Conservation (phyloP, 2,329 filamentous ascomycete genomes). For the Massarina eburnea region DNA sequence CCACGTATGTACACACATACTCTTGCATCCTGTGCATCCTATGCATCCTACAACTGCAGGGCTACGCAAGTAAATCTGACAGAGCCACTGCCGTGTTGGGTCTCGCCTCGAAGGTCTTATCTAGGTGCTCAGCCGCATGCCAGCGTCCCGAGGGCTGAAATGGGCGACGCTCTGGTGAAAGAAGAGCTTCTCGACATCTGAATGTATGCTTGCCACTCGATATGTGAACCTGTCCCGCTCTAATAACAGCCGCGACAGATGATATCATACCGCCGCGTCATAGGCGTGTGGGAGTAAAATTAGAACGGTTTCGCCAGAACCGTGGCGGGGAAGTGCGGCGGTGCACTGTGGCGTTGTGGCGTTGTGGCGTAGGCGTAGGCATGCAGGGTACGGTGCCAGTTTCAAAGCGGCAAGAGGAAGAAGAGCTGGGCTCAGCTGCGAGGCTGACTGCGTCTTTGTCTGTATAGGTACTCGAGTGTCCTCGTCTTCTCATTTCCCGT, state of each 20-base stretch:
- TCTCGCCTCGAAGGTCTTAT: no score
- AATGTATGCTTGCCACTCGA: no score
- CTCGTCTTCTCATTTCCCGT: background rate
- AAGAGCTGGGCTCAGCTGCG: no score
- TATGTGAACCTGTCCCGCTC: no score
- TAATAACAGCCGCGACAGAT: background rate
- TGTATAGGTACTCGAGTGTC: background rate
- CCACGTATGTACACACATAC: no score
- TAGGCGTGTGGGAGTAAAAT: conserved; percentile 3
- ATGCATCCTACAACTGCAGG: no score
- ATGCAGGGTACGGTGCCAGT: no score
- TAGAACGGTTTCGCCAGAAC: conserved; percentile 4
- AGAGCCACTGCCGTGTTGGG: background rate
- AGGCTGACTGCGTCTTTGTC: background rate
- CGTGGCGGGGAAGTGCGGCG: conserved; percentile 5
- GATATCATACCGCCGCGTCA: conserved; percentile 5
- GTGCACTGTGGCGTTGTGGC: conserved; percentile 3
- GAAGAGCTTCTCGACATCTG: no score
- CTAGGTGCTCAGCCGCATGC: conserved; percentile 6
- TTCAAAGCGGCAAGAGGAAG: no score
- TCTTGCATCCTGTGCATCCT: no score
- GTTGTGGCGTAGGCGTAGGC: conserved; percentile 1
- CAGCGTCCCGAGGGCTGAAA: background rate
- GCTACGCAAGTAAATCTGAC: background rate
- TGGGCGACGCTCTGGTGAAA: background rate